These are phyloP conservation scores for Calonectria multiphialidica DNA, from an alignment of 2,329 filamentous ascomycete species.

Conservation along the genomic window DNA sequence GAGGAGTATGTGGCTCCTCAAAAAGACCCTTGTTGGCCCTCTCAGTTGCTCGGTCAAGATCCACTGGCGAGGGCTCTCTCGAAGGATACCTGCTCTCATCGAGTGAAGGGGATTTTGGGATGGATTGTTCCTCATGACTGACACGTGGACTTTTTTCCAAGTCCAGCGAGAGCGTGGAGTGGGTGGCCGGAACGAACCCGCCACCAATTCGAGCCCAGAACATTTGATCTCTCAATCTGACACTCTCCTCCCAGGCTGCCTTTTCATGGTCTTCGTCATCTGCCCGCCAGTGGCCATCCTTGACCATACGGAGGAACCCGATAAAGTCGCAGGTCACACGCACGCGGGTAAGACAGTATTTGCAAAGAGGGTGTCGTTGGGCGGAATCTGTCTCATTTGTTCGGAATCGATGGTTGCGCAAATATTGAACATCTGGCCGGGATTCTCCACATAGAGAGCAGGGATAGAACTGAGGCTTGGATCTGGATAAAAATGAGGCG, in stretches of 20 bases:
- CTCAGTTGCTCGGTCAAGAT: slow-evolving; percentile 34
- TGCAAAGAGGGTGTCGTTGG: slow-evolving; percentile 90
- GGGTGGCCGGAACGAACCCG: slow-evolving; percentile 80
- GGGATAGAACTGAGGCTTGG: slow-evolving; percentile 70
- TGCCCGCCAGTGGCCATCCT: slow-evolving; percentile 91
- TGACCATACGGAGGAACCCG: slow-evolving; percentile 89
- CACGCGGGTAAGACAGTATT: slow-evolving; percentile 86
- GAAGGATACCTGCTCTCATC: slow-evolving; percentile 18
- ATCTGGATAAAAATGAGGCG: slow-evolving; percentile 61
- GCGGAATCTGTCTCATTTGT: slow-evolving; percentile 89
- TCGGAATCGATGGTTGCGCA: slow-evolving; percentile 88
- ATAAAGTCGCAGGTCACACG: slow-evolving; percentile 93
- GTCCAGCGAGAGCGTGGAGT: slow-evolving; percentile 42
- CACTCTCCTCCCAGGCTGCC: slow-evolving; percentile 93
- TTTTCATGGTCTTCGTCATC: slow-evolving; percentile 88
- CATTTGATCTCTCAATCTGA: slow-evolving; percentile 91
- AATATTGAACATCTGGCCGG: slow-evolving; percentile 76
- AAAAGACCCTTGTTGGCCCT: slow-evolving; percentile 26
- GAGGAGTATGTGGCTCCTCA: slow-evolving; percentile 47
- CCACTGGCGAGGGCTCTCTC: slow-evolving; percentile 38
- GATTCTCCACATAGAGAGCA: slow-evolving; percentile 92
- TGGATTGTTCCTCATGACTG: slow-evolving; percentile 48
- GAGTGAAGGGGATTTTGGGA: slow-evolving; percentile 34
- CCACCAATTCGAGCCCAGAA: slow-evolving; percentile 96
- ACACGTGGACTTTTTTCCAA: slow-evolving; percentile 48